These are phyloP conservation scores for Trichopus zeylanicus DNA, from an alignment of 116 monocot species.

Conservation along the genomic window DNA sequence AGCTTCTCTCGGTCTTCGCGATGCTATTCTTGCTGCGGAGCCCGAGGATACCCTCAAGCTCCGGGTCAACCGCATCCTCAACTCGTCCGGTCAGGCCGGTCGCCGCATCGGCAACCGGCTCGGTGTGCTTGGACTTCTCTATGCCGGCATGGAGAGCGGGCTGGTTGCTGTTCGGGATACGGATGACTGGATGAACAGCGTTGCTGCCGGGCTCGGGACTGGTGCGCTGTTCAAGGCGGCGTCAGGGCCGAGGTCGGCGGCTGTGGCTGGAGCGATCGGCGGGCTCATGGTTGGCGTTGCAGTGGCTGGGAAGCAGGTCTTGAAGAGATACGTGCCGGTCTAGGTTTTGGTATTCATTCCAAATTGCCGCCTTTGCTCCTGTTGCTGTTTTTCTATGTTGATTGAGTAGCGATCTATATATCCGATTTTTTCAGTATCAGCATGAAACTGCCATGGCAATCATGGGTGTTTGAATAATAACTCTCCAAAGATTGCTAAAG, in stretches of 20 bases:
- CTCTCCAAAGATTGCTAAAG: neutral
- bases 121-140: slow-evolving; percentile 64
- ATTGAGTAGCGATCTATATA: too few species aligned
- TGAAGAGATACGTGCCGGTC: slow-evolving; percentile 64
- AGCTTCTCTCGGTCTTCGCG: slow-evolving; percentile 33
- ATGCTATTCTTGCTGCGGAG: slow-evolving; percentile 27
- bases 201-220: slow-evolving; percentile 58
- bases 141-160: slow-evolving; percentile 74
- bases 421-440: neutral
- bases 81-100: slow-evolving; percentile 50
- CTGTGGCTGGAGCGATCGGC: slow-evolving; percentile 62
- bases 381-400: too few species aligned
- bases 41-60: slow-evolving; percentile 40
- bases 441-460: neutral
- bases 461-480: neutral
- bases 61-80: slow-evolving; percentile 45
- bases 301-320: slow-evolving; percentile 43
- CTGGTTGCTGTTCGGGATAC: slow-evolving; percentile 38
- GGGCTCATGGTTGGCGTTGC: slow-evolving; percentile 54
- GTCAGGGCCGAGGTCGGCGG: slow-evolving; percentile 59
- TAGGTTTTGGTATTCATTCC: slow-evolving; percentile 13
- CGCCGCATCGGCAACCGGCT: slow-evolving; percentile 47
- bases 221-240: slow-evolving; percentile 57
- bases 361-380: neutral
- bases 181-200: slow-evolving; percentile 67